Conservation (phyloP, 164 flowering plant species). For the Vitis riparia region DNA sequence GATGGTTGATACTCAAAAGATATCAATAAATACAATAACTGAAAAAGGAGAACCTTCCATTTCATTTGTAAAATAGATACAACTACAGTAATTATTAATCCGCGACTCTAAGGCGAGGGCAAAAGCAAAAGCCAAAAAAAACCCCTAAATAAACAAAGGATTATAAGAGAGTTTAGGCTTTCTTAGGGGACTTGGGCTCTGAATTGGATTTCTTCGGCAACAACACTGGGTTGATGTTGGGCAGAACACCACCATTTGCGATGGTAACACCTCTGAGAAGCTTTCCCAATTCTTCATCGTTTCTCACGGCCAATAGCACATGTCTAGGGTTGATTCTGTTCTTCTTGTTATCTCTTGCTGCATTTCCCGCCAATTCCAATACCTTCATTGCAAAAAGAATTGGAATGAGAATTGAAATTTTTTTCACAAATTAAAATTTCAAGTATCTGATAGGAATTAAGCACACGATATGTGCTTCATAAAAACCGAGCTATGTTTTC, state of each 20-base stretch:
- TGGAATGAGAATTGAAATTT: too few relatives aligned
- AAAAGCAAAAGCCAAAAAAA: neutral
- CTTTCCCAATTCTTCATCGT: constrained; percentile 39
- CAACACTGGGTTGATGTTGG: constrained; percentile 37
- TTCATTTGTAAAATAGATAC: too few relatives aligned
- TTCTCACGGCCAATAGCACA: constrained; percentile 29
- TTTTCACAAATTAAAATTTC: too few relatives aligned
- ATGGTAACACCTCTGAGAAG: constrained; percentile 37
- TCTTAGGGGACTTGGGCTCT: constrained; percentile 23
- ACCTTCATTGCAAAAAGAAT: constrained; percentile 16
- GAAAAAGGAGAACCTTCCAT: too few relatives aligned
- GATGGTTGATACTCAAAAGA: too few relatives aligned
- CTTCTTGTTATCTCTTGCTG: constrained; percentile 45
- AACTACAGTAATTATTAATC: too few relatives aligned
- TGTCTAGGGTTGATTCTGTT: constrained; percentile 36
- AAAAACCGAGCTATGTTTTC: too few relatives aligned
- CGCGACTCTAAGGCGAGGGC: too few relatives aligned
- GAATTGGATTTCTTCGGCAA: constrained; percentile 29
- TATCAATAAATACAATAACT: too few relatives aligned
- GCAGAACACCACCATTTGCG: constrained; percentile 38
- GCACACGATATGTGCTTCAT: too few relatives aligned
- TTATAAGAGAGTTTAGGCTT: neutral
- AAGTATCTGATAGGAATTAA: too few relatives aligned
- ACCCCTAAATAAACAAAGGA: too few relatives aligned
- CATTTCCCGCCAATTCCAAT: constrained; percentile 41